Evolutionary conservation across 2,329 filamentous ascomycete genomes (phyloP).

Genomic region (Exophiala lecanii-corni): DNA sequence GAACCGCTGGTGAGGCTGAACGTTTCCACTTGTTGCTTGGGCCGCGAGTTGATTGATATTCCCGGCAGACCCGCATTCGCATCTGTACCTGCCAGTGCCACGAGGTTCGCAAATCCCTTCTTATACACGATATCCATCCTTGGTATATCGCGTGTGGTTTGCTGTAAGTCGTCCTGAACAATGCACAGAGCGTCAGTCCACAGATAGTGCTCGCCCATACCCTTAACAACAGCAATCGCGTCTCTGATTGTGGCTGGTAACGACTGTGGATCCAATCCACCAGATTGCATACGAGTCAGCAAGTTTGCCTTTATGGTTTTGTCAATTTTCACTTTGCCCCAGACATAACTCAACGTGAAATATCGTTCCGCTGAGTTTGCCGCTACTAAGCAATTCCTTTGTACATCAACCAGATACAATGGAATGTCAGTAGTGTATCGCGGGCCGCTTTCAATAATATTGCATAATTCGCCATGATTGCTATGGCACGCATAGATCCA

Average conservation of each 20-base stretch:
- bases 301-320: not conserved
- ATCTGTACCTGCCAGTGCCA: not conserved
- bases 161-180: slow-evolving; percentile 24
- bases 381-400: not conserved
- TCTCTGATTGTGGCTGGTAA: not conserved
- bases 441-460: not conserved
- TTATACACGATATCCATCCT: not conserved
- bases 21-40: not conserved
- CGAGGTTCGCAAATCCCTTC: not conserved
- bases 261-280: not conserved
- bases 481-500: not conserved
- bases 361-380: not conserved
- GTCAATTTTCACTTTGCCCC: not conserved
- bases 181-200: slow-evolving; percentile 35
- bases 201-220: slow-evolving; percentile 19
- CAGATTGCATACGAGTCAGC: not conserved
- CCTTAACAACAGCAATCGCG: not conserved
- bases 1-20: not conserved
- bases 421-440: not conserved
- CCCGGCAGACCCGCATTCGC: not conserved
- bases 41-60: not conserved
- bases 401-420: not conserved
- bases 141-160: not conserved
- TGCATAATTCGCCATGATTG: not conserved
- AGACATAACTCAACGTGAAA: not conserved